phyloP scores from a whole-genome alignment of 106 monocot genomes.

The Alisma plantagoaquatica region DNA sequence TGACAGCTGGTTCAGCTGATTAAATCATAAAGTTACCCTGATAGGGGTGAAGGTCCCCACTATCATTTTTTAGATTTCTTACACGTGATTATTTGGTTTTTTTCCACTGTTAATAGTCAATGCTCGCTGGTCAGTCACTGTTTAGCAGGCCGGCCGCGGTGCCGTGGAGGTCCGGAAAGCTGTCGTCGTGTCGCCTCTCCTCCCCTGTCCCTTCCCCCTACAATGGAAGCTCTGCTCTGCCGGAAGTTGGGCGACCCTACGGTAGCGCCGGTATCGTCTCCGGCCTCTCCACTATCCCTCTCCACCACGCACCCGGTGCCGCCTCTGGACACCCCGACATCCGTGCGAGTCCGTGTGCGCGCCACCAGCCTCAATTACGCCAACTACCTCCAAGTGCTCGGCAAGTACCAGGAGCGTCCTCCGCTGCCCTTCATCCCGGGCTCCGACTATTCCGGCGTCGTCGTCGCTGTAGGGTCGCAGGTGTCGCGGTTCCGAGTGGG shows the following conservation, averaged over 20 bases:
- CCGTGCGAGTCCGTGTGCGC: slow-evolving; percentile 54
- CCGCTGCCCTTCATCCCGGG: slow-evolving; percentile 89
- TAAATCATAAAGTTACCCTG: too few species aligned
- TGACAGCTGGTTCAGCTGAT: too few species aligned
- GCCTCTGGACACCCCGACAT: slow-evolving; percentile 42
- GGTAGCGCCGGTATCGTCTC: slow-evolving; percentile 24
- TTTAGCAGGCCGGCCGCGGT: too few species aligned
- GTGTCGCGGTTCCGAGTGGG: slow-evolving; percentile 59
- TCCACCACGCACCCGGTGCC: slow-evolving; percentile 46
- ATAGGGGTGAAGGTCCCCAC: too few species aligned
- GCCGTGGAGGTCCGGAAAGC: too few species aligned
- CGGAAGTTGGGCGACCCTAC: slow-evolving; percentile 74
- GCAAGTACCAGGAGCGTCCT: slow-evolving; percentile 91
- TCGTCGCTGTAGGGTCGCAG: slow-evolving; percentile 48
- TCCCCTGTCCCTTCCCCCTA: too few species aligned
- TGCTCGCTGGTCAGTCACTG: too few species aligned
- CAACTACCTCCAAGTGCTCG: slow-evolving; percentile 83
- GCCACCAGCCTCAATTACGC: slow-evolving; percentile 89
- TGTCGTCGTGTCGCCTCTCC: too few species aligned
- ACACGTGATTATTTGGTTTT: too few species aligned
- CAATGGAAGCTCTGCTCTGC: slow-evolving; percentile 90
- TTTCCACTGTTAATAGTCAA: too few species aligned
- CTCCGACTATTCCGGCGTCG: slow-evolving; percentile 83
- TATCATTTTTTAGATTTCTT: too few species aligned
- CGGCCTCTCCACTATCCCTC: slow-evolving; percentile 39